Percentiles rank a stretch among this genome's conserved stretches.
Conservation (phyloP, 2,329 filamentous ascomycete genomes). For the Colletotrichum australisinense region DNA sequence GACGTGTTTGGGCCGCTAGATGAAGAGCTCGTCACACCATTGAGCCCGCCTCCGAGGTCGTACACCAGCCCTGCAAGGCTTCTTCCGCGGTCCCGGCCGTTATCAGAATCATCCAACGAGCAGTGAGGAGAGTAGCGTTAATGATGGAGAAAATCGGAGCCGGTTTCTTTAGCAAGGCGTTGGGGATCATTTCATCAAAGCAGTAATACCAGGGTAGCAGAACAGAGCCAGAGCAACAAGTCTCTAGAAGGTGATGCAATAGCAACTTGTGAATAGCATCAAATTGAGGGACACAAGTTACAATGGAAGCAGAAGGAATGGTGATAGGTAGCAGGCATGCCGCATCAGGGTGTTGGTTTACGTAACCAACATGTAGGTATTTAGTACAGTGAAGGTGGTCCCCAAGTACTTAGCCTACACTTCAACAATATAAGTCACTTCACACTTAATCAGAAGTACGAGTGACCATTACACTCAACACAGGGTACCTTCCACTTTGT, state of each 20-base stretch:
- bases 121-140: neutral
- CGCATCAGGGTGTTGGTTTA: too few relatives aligned
- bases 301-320: neutral
- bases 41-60: slow-evolving; percentile 28
- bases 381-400: too few relatives aligned
- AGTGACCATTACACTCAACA: too few relatives aligned
- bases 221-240: neutral
- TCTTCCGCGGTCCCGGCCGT: neutral
- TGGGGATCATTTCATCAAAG: neutral
- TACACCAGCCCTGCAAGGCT: slow-evolving; percentile 8
- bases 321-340: too few relatives aligned
- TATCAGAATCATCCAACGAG: neutral
- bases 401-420: too few relatives aligned
- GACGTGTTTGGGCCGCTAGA: slow-evolving; percentile 6
- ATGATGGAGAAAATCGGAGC: neutral
- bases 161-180: neutral
- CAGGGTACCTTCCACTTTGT: neutral
- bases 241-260: too few relatives aligned
- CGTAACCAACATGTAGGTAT: too few relatives aligned
- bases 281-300: neutral
- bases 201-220: neutral
- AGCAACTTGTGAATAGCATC: too few relatives aligned
- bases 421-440: too few relatives aligned
- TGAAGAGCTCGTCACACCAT: slow-evolving; percentile 18
- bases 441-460: too few relatives aligned